A percentile compares a stretch with the other conserved stretches of the same genome.
These are phyloP conservation scores for Sporothrix globosa DNA, from an alignment of 2,329 filamentous ascomycete species.

Conservation along the genomic window DNA sequence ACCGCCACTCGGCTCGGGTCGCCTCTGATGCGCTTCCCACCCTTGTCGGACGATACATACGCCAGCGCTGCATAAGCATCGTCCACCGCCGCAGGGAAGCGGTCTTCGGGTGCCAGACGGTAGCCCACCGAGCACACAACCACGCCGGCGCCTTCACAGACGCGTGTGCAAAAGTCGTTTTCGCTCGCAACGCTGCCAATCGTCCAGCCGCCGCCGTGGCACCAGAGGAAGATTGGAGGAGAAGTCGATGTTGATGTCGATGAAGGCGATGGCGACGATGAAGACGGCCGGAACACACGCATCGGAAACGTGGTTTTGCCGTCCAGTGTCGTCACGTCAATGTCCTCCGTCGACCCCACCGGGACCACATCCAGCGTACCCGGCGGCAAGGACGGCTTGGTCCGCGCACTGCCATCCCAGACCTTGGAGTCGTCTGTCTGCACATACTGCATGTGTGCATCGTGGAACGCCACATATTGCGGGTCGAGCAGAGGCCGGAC, in stretches of 20 bases:
- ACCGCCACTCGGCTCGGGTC: background rate
- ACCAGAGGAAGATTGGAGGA: constrained; percentile 45
- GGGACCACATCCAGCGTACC: constrained; percentile 36
- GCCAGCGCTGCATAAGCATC: constrained; percentile 14
- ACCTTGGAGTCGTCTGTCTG: constrained; percentile 42
- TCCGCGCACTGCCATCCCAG: constrained; percentile 44
- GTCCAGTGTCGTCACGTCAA: constrained; percentile 38
- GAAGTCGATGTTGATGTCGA: constrained; percentile 39
- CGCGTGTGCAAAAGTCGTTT: constrained; percentile 43
- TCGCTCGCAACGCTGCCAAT: constrained; percentile 45
- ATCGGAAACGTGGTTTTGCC: constrained; percentile 41
- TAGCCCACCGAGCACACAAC: constrained; percentile 24
- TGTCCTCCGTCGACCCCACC: constrained; percentile 41
- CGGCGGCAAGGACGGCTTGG: constrained; percentile 39
- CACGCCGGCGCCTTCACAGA: constrained; percentile 38
- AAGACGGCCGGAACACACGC: constrained; percentile 43
- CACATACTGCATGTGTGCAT: constrained; percentile 46
- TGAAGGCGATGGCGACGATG: constrained; percentile 33
- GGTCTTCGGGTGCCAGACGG: constrained; percentile 22
- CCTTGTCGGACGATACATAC: background rate
- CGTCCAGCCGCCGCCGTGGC: constrained; percentile 49
- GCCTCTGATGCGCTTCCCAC: background rate
- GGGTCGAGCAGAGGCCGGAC: constrained; percentile 44
- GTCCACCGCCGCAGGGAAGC: constrained; percentile 5
- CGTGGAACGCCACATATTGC: constrained; percentile 47